Conservation (phyloP, 805 yeast species). For the Zygotorulaspora danielsina region DNA sequence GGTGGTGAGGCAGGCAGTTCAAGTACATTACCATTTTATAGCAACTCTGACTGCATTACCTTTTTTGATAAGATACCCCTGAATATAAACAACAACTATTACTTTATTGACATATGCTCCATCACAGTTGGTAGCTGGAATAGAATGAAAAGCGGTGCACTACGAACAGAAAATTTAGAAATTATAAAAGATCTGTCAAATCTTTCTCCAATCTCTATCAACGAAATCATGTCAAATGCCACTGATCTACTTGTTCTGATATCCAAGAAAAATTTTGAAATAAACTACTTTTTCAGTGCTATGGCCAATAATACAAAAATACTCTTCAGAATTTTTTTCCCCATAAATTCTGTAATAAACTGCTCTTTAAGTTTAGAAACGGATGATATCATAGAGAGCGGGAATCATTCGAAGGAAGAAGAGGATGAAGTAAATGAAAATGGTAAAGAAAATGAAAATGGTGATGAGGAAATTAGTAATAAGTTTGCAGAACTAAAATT, state of each 20-base stretch:
- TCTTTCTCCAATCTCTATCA: constrained; percentile 62
- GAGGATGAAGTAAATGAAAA: constrained; percentile 14
- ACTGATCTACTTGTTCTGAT: constrained; percentile 69
- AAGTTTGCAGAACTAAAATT: constrained; percentile 46
- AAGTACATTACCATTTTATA: constrained; percentile 10
- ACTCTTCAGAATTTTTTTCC: constrained; percentile 67
- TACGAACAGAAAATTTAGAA: constrained; percentile 36
- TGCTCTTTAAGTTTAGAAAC: constrained; percentile 53
- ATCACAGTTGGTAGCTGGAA: constrained; percentile 80
- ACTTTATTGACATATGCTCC: constrained; percentile 62
- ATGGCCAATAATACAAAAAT: constrained; percentile 63
- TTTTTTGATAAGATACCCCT: constrained; percentile 45
- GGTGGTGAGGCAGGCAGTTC: constrained; percentile 5
- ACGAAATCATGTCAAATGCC: constrained; percentile 55
- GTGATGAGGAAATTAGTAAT: constrained; percentile 15
- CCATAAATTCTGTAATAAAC: constrained; percentile 54
- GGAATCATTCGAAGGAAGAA: constrained; percentile 16
- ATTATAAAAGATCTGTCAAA: constrained; percentile 49
- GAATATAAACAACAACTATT: constrained; percentile 59
- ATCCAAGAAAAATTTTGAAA: constrained; percentile 64
- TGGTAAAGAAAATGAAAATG: constrained; percentile 17
- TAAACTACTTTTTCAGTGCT: constrained; percentile 76
- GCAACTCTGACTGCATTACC: constrained; percentile 15
- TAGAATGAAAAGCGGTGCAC: constrained; percentile 62
- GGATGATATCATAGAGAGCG: constrained; percentile 26